Evolutionary conservation across 2,329 filamentous ascomycete species (phyloP).

Genomic region (Trichoderma cornu-damae): DNA sequence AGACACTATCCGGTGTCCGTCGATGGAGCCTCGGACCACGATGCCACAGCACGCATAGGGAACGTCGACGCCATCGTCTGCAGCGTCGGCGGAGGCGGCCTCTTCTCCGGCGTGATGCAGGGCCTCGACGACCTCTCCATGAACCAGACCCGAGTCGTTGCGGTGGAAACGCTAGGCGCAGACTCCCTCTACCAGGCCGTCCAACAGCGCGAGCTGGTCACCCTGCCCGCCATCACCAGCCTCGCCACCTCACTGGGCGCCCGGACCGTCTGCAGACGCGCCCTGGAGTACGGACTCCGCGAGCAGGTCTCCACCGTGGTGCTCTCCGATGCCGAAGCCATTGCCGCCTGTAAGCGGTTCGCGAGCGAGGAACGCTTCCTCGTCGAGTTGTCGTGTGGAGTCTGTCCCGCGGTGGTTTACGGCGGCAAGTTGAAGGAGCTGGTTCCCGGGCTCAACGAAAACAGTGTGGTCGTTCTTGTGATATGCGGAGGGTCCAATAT

Average conservation of each 20-base stretch:
- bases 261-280: constrained; percentile 53
- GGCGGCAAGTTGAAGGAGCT: constrained; percentile 24
- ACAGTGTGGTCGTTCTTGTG: constrained; percentile 29
- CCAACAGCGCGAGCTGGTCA: constrained; percentile 48
- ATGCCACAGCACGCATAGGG: constrained; percentile 47
- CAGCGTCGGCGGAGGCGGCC: constrained; percentile 72
- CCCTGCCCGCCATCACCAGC: constrained; percentile 63
- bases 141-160: constrained; percentile 49
- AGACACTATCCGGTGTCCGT: constrained; percentile 31
- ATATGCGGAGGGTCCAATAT: constrained; percentile 33
- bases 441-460: constrained; percentile 23
- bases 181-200: constrained; percentile 59
- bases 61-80: constrained; percentile 64
- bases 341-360: constrained; percentile 27
- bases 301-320: constrained; percentile 27
- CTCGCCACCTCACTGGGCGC: constrained; percentile 68
- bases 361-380: constrained; percentile 29
- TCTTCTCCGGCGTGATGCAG: constrained; percentile 68
- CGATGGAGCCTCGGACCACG: constrained; percentile 60
- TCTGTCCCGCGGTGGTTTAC: constrained; percentile 30
- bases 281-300: constrained; percentile 31
- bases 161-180: constrained; percentile 68
- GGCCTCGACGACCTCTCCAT: constrained; percentile 43
- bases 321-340: constrained; percentile 28
- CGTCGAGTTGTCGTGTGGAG: constrained; percentile 30